phyloP scores from a whole-genome alignment of 371 early-diverging fungal genomes.

The Circinella minor region DNA sequence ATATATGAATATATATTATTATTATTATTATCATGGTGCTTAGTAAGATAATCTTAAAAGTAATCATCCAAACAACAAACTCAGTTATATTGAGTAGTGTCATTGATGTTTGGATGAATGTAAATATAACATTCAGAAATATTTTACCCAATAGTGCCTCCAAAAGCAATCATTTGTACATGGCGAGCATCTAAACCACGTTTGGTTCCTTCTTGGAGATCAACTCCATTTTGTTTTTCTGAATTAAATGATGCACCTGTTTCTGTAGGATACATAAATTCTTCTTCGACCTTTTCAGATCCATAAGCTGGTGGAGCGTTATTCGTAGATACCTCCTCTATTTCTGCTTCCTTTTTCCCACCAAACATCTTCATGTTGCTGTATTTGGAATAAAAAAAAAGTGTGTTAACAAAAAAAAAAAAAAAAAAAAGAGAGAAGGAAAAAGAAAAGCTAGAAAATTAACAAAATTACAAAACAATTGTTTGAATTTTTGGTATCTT shows the following conservation, averaged over 20 bases:
- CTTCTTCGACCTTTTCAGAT: conserved; percentile 12
- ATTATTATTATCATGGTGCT: no score
- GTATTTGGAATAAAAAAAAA: conserved; percentile 4
- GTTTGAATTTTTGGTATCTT: not conserved
- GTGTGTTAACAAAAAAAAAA: not conserved
- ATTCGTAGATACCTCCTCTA: not conserved
- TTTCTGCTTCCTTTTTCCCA: conserved; percentile 7
- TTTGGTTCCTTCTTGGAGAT: conserved; percentile 34
- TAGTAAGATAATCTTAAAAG: no score
- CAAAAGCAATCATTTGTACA: conserved; percentile 82
- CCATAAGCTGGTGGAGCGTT: not conserved
- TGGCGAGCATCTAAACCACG: conserved; percentile 74
- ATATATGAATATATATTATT: not conserved
- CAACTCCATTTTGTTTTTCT: not conserved
- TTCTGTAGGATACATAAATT: not conserved
- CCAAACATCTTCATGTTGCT: conserved; percentile 9
- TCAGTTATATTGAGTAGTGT: no score
- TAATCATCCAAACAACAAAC: not conserved
- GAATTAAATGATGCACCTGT: not conserved
- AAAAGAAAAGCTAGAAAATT: not conserved
- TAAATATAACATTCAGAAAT: no score
- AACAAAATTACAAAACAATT: not conserved
- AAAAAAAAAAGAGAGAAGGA: not conserved
- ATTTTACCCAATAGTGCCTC: conserved; percentile 55
- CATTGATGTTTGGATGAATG: no score